These are phyloP conservation scores for Trichoderma citrinoviride DNA, from an alignment of 2,329 filamentous ascomycete species.

Conservation along the genomic window DNA sequence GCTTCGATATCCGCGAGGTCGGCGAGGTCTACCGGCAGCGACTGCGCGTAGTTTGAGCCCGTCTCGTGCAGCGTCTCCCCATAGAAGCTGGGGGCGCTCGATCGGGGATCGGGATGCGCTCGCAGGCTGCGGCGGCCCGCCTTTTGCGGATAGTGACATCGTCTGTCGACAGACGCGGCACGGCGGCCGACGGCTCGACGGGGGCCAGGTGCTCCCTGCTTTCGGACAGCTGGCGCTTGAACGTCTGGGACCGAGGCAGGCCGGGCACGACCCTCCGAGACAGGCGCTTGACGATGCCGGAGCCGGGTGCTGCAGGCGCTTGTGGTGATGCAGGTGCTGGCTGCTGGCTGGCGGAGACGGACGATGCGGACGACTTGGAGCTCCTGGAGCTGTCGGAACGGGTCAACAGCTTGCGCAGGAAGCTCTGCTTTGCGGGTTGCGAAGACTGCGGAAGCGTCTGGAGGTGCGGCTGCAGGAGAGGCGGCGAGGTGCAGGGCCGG, in stretches of 20 bases:
- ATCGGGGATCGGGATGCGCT: slow-evolving; percentile 37
- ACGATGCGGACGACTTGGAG: slow-evolving; percentile 11
- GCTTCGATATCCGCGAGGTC: slow-evolving; percentile 24
- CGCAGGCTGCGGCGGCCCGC: slow-evolving; percentile 32
- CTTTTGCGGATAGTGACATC: slow-evolving; percentile 33
- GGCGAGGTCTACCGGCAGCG: slow-evolving; percentile 24
- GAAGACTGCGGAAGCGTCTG: slow-evolving; percentile 20
- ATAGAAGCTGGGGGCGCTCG: slow-evolving; percentile 50
- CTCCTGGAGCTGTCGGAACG: slow-evolving; percentile 20
- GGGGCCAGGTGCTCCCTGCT: slow-evolving; percentile 69
- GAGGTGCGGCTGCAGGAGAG: slow-evolving; percentile 15
- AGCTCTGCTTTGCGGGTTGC: slow-evolving; percentile 27
- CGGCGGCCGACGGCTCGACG: slow-evolving; percentile 61
- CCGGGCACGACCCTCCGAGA: slow-evolving; percentile 70
- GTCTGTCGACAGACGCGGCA: slow-evolving; percentile 64
- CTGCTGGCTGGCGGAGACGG: slow-evolving; percentile 6
- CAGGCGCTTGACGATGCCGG: slow-evolving; percentile 42
- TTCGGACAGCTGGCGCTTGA: slow-evolving; percentile 81
- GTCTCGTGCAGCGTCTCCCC: slow-evolving; percentile 27
- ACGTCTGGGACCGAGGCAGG: slow-evolving; percentile 72
- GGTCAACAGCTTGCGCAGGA: slow-evolving; percentile 33
- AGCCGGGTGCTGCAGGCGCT: not conserved
- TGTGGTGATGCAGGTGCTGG: not conserved
- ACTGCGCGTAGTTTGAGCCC: slow-evolving; percentile 23
- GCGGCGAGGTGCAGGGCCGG: slow-evolving; percentile 31